phyloP scores from a whole-genome alignment of 495 filamentous ascomycete species.

The Aspergillus avenaceus region DNA sequence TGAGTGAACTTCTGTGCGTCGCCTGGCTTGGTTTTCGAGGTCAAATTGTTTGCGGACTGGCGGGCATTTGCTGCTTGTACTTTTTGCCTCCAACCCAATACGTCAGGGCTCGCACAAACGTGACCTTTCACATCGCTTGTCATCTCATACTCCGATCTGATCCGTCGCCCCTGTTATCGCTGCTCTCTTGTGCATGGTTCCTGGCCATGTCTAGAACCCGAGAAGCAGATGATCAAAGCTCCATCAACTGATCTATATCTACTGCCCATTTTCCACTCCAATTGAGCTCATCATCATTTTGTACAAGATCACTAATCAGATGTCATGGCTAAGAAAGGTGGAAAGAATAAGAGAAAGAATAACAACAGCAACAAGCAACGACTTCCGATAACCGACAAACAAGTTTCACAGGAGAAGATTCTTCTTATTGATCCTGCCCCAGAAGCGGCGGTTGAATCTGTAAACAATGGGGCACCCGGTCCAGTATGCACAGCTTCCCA shows the following conservation, averaged over 20 bases:
- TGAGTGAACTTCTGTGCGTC: conserved; percentile 38
- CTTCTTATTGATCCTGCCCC: conserved; percentile 15
- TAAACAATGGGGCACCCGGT: conserved; percentile 31
- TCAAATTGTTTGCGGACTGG: conserved; percentile 9
- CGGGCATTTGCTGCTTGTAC: conserved; percentile 13
- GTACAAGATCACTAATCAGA: conserved; percentile 28
- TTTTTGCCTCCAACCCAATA: conserved; percentile 25
- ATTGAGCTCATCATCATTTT: conserved; percentile 21
- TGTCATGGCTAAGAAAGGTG: conserved; percentile 33
- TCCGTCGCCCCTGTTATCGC: conserved; percentile 22
- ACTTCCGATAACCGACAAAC: conserved; percentile 24
- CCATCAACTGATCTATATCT: conserved; percentile 28
- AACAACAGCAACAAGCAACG: conserved; percentile 24
- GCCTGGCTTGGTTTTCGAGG: conserved; percentile 33
- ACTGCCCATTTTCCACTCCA: conserved; percentile 21
- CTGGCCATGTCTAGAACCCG: conserved; percentile 24
- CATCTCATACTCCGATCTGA: conserved; percentile 20
- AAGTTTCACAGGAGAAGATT: conserved; percentile 17
- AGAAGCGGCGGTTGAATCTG: conserved; percentile 27
- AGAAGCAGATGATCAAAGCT: conserved; percentile 26
- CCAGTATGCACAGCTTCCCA: conserved; percentile 42
- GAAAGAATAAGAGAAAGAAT: conserved; percentile 34
- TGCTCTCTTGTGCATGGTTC: conserved; percentile 12
- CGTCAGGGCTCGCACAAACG: conserved; percentile 17
- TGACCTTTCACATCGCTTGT: conserved; percentile 22